phyloP scores from a whole-genome alignment of 345 rosid genomes.

The Punica granatum region DNA sequence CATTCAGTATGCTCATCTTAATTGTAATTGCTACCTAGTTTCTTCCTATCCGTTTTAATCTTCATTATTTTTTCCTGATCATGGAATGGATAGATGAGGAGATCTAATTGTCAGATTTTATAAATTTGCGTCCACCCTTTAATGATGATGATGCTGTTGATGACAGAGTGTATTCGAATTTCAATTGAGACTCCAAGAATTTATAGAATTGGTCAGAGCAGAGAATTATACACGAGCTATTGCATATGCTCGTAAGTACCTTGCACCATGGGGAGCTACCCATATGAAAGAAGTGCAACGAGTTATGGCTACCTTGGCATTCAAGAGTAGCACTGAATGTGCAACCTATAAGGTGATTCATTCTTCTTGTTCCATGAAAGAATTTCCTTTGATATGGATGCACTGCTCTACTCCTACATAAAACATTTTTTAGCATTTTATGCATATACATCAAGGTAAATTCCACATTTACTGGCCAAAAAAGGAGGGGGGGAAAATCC shows the following conservation, averaged over 20 bases:
- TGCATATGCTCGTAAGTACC: constrained; percentile 70
- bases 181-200: constrained; percentile 93
- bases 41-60: background rate
- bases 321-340: constrained; percentile 70
- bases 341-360: constrained; percentile 62
- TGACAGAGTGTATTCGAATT: constrained; percentile 88
- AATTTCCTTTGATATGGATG: background rate
- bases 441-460: background rate
- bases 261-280: constrained; percentile 82
- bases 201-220: constrained; percentile 79
- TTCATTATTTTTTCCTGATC: background rate
- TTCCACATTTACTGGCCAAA: too few relatives aligned
- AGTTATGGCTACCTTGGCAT: constrained; percentile 82
- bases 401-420: background rate
- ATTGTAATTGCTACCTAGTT: background rate
- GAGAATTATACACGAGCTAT: constrained; percentile 67
- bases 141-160: background rate
- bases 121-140: background rate
- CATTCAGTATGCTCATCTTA: background rate
- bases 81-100: background rate
- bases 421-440: background rate
- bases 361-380: background rate
- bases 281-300: constrained; percentile 81
- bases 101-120: background rate
- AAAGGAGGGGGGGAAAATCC: too few relatives aligned